Percentiles rank a stretch among this genome's conserved stretches.
These are phyloP conservation scores for Phtheirospermum japonicum DNA, from an alignment of 257 asterid species.

Conservation along the genomic window DNA sequence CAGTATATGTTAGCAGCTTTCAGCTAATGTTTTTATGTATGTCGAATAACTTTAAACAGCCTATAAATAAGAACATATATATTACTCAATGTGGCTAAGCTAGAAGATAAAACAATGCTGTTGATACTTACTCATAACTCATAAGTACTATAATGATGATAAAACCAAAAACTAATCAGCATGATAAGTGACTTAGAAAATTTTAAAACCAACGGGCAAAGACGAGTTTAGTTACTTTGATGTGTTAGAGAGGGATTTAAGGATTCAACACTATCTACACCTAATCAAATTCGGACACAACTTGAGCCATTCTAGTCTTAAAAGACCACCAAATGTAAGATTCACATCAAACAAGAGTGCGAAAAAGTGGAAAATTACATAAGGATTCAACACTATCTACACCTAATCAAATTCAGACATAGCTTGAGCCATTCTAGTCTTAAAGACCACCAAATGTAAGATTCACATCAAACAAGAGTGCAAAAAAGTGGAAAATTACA, in stretches of 20 bases:
- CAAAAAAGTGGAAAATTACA: not conserved
- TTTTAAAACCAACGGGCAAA: not conserved
- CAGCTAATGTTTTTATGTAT: too few relatives aligned
- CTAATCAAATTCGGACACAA: not conserved
- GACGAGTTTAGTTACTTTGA: not conserved
- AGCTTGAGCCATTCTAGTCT: not conserved
- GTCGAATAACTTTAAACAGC: not conserved
- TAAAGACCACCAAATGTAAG: not conserved
- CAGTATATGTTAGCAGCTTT: too few relatives aligned
- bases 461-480: not conserved
- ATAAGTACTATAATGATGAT: not conserved
- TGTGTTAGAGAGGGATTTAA: not conserved
- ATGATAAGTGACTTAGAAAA: conserved; percentile 4
- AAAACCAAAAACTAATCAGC: conserved; percentile 1
- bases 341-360: too few relatives aligned
- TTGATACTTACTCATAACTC: not conserved
- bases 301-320: conserved; percentile 1
- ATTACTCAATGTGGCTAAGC: not conserved
- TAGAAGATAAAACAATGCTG: conserved; percentile 1
- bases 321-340: too few relatives aligned
- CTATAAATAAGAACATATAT: not conserved
- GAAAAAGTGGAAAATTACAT: not conserved
- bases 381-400: conserved; percentile 4
- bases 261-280: conserved; percentile 2
- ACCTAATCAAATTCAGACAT: not conserved